These are phyloP conservation scores for Colletotrichum phormii DNA, from an alignment of 2,329 filamentous ascomycete species.

Conservation along the genomic window DNA sequence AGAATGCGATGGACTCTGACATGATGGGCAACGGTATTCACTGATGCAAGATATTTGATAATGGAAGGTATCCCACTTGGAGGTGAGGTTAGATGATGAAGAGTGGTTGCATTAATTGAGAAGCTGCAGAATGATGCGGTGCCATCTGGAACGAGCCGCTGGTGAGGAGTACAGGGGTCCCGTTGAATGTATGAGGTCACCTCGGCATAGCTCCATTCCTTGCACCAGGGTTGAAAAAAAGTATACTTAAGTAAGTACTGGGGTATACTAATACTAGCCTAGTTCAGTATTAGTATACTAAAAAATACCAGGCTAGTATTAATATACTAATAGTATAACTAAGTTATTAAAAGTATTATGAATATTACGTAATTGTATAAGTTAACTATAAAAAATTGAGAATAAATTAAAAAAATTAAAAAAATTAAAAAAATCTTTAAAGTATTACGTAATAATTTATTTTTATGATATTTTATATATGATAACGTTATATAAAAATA, in stretches of 20 bases:
- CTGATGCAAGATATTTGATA: neutral
- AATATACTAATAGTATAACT: neutral
- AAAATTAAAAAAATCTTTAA: neutral
- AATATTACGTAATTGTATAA: neutral
- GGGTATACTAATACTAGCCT: neutral
- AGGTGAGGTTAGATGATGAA: neutral
- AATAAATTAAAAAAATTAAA: no score
- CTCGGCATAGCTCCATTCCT: slow-evolving; percentile 23
- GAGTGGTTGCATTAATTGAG: slow-evolving; percentile 5
- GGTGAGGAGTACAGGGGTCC: slow-evolving; percentile 26
- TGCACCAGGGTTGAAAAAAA: neutral
- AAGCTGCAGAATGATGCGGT: slow-evolving; percentile 1
- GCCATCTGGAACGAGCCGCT: slow-evolving; percentile 19
- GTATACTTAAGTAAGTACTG: neutral
- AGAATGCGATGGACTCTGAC: slow-evolving; percentile 66
- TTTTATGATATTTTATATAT: neutral
- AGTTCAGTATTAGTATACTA: neutral
- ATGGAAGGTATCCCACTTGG: neutral
- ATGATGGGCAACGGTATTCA: slow-evolving; percentile 47
- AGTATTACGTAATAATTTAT: neutral
- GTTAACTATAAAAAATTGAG: neutral
- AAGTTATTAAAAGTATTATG: neutral
- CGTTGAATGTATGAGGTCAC: slow-evolving; percentile 36
- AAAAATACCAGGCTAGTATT: neutral
- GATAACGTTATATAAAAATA: neutral